Evolutionary conservation across 2,329 filamentous ascomycete species (phyloP).

Genomic region (Aspergillus niger): DNA sequence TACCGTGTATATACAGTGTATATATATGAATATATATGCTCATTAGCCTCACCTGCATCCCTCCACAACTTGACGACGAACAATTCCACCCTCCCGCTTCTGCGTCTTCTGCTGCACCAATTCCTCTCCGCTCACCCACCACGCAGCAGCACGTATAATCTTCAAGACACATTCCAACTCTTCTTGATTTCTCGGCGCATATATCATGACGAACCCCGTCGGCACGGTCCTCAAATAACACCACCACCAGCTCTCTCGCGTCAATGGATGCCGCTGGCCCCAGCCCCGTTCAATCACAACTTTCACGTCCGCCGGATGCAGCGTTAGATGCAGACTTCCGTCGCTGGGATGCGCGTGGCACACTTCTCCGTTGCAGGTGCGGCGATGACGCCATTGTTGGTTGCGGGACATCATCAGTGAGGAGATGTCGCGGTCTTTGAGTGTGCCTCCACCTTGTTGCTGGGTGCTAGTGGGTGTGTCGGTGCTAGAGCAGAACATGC

Average conservation of each 20-base stretch:
- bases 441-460: background rate
- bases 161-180: constrained; percentile 68
- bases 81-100: background rate
- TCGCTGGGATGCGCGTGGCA: constrained; percentile 78
- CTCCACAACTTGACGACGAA: background rate
- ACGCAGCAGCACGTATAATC: constrained; percentile 74
- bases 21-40: too few relatives aligned
- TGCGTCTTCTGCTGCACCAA: background rate
- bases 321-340: constrained; percentile 73
- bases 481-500: constrained; percentile 61
- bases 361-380: constrained; percentile 67
- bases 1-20: too few relatives aligned
- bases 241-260: constrained; percentile 61
- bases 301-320: constrained; percentile 76
- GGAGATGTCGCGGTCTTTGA: background rate
- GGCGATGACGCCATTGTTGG: constrained; percentile 14
- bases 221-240: constrained; percentile 67
- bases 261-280: constrained; percentile 67
- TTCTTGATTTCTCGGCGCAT: constrained; percentile 70
- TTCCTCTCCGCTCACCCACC: constrained; percentile 51
- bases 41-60: background rate
- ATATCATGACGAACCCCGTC: constrained; percentile 76
- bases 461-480: background rate
- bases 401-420: background rate
- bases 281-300: constrained; percentile 73